Evolutionary conservation across 805 yeast genomes (phyloP).

Genomic region (Candida germanica): DNA sequence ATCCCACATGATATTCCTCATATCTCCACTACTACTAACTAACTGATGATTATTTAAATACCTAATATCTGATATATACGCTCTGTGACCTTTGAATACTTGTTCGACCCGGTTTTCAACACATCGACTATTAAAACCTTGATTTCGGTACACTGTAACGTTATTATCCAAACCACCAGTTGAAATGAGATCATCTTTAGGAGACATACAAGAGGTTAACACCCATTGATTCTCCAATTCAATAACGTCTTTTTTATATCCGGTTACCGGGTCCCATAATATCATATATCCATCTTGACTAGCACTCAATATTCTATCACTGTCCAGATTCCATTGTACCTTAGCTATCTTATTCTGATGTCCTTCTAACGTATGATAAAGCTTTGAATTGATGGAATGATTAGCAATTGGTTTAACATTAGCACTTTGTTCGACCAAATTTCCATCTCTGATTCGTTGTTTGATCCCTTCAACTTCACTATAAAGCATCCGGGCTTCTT

Average conservation of each 20-base stretch:
- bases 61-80: conserved; percentile 73
- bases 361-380: conserved; percentile 46
- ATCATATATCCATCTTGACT: conserved; percentile 86
- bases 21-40: conserved; percentile 78
- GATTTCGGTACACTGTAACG: conserved; percentile 61
- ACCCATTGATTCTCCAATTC: conserved; percentile 78
- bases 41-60: conserved; percentile 58
- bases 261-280: conserved; percentile 77
- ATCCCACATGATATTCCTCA: conserved; percentile 81
- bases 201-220: conserved; percentile 68
- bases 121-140: conserved; percentile 1
- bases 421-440: conserved; percentile 37
- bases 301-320: conserved; percentile 61
- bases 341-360: conserved; percentile 74
- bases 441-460: conserved; percentile 43
- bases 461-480: conserved; percentile 47
- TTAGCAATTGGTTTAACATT: conserved; percentile 30
- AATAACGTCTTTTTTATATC: conserved; percentile 67
- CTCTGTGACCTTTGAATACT: conserved; percentile 74
- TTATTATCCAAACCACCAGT: conserved; percentile 81
- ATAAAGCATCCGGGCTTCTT: conserved; percentile 47
- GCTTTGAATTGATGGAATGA: conserved; percentile 23
- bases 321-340: conserved; percentile 64
- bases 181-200: conserved; percentile 64
- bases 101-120: conserved; percentile 32